Conservation (phyloP, 768 basidiomycete genomes). For the Xanthoconium purpureum region DNA sequence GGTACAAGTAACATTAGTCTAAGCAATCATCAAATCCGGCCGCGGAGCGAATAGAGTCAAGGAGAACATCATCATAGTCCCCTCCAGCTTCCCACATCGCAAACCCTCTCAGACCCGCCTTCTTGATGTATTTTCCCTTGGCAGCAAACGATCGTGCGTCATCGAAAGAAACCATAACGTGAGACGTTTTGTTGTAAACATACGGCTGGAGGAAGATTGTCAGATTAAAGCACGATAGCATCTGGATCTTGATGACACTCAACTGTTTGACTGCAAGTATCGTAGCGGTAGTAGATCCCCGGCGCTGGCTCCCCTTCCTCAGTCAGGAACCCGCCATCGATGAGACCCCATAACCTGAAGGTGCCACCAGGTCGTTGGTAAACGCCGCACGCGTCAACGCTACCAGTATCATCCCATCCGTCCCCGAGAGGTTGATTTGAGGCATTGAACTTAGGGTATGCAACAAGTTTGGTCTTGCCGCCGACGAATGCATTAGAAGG, state of each 20-base stretch:
- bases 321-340: constrained; percentile 54
- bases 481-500: constrained; percentile 35
- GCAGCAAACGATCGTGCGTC: constrained; percentile 53
- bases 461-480: constrained; percentile 33
- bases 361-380: constrained; percentile 46
- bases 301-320: constrained; percentile 24
- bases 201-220: constrained; percentile 47
- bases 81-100: constrained; percentile 72
- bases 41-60: constrained; percentile 47
- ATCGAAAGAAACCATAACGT: constrained; percentile 67
- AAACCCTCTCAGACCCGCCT: constrained; percentile 58
- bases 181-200: constrained; percentile 54
- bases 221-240: not conserved
- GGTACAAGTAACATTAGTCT: not conserved
- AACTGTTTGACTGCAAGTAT: constrained; percentile 72
- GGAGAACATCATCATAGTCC: constrained; percentile 57
- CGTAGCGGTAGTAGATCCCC: constrained; percentile 55
- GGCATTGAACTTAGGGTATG: constrained; percentile 51
- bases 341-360: constrained; percentile 59
- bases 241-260: constrained; percentile 18
- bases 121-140: constrained; percentile 61
- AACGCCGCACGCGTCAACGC: constrained; percentile 54
- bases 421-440: constrained; percentile 50
- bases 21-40: constrained; percentile 2
- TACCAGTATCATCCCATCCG: constrained; percentile 48